These are phyloP conservation scores for Kuraishia ogatae DNA, from an alignment of 805 yeast genomes.

Conservation along the genomic window DNA sequence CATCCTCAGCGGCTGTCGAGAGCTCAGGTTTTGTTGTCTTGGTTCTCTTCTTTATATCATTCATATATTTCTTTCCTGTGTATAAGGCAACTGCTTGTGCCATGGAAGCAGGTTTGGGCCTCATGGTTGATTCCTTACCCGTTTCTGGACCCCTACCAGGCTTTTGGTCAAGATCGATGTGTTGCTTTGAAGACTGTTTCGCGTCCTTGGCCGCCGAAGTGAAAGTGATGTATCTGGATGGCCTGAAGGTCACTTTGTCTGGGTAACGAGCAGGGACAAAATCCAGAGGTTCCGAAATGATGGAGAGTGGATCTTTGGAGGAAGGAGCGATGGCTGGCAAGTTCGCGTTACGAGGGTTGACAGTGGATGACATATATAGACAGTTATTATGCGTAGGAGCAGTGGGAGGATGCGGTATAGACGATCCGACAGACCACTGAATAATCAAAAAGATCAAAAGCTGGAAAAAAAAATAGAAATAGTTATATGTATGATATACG, in stretches of 20 bases:
- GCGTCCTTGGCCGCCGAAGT: constrained; percentile 5
- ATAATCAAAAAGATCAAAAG: background rate
- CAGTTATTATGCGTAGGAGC: background rate
- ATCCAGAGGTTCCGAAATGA: constrained; percentile 44
- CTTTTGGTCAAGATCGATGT: background rate
- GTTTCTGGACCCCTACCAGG: background rate
- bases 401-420: background rate
- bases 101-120: constrained; percentile 31
- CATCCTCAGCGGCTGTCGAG: constrained; percentile 11
- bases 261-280: constrained; percentile 56
- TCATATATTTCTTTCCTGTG: constrained; percentile 43
- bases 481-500: background rate
- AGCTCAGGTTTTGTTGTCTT: constrained; percentile 13
- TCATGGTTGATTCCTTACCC: constrained; percentile 1
- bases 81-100: constrained; percentile 54
- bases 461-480: too few species aligned
- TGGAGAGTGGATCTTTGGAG: background rate
- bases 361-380: background rate
- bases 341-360: background rate
- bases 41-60: constrained; percentile 31
- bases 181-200: constrained; percentile 1
- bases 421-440: background rate
- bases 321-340: background rate
- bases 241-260: constrained; percentile 36
- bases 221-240: constrained; percentile 35